Evolutionary conservation across 306 rosid genomes (phyloP), one percentile per base, ranked within the genome.

Genomic region (Bauhinia variegata): DNA sequence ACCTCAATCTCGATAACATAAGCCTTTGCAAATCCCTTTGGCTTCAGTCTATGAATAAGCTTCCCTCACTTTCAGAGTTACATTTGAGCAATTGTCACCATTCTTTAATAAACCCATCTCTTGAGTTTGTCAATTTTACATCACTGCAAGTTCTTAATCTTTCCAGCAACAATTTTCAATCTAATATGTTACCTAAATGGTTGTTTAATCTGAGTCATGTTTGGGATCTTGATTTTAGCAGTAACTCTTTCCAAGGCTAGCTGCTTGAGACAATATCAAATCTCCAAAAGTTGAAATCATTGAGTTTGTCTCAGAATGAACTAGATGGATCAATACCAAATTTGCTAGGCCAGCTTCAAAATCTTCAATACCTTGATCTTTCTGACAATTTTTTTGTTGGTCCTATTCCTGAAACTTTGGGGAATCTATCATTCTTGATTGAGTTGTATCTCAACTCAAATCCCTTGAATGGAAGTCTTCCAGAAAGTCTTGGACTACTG

Each of bases 41-140:
- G 70, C 76, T 62, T 31, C 56, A 49, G 10, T 33, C 41, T 0
- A 17, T 54, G 7, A 47, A 32, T 23, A 60, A 4, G 48, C 72
- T 80, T 38, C 77, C 77, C 65, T 70, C 75, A 17, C 86, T 82
- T 56, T 19, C 10, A 6, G 67, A 65, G 58, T 17, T 82, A 15
- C 52, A 30, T 31, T 37, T 82, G 19, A 1, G 19, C 0, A 0
- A 0, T 55, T 82, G 83, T 56, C 3, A n/a, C 1, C 80, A n/a
- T 82, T 37, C 41, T 53, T 46, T 44, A 50, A 11, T 82, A 14
- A 67, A 67, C 57, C 75, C 43, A 9, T 41, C 55, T 43, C 63
- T 78, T 60, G 63, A 44, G 5, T 71, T 5, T 36, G 63, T 77
- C 12, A 78, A 82, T 70, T 74, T 77, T 19, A 61, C 75, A 12